Conservation (phyloP, 805 yeast genomes). For the Candida palmyrensis region DNA sequence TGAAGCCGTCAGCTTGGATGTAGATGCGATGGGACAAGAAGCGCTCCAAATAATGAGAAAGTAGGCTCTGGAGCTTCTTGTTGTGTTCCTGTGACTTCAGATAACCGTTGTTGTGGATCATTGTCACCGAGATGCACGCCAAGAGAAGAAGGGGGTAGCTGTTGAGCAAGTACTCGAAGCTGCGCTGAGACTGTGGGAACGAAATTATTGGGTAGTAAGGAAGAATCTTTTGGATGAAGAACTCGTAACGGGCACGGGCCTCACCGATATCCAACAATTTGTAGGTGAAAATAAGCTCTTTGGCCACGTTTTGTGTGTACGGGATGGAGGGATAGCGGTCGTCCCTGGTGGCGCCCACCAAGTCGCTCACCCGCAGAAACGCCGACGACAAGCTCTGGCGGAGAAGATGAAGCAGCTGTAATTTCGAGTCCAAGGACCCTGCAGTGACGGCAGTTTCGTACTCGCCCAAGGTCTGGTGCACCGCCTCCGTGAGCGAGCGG, state of each 20-base stretch:
- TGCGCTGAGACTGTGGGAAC: slow-evolving; percentile 27
- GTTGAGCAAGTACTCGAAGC: slow-evolving; percentile 36
- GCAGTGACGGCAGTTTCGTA: neutral
- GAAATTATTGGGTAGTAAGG: slow-evolving; percentile 47
- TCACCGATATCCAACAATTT: slow-evolving; percentile 29
- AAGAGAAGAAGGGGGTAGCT: slow-evolving; percentile 40
- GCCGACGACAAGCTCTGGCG: neutral
- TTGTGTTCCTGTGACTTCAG: slow-evolving; percentile 5
- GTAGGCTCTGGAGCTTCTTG: slow-evolving; percentile 28
- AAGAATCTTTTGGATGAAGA: slow-evolving; percentile 34
- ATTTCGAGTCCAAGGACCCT: neutral
- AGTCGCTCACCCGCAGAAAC: neutral
- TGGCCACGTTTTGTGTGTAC: slow-evolving; percentile 21
- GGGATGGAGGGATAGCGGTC: slow-evolving; percentile 1
- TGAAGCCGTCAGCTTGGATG: slow-evolving; percentile 38
- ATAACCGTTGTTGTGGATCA: slow-evolving; percentile 33
- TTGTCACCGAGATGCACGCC: slow-evolving; percentile 42
- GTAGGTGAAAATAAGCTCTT: slow-evolving; percentile 30
- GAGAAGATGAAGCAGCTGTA: neutral
- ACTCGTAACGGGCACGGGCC: slow-evolving; percentile 26
- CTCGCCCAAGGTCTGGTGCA: slow-evolving; percentile 1
- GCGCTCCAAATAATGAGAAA: slow-evolving; percentile 41
- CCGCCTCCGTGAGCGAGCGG: neutral
- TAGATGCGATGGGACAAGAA: slow-evolving; percentile 40
- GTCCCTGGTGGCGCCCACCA: neutral